These are phyloP conservation scores for Cryptococcus maquisensis DNA, from an alignment of 1,284 basidiomycete genomes.

Conservation along the genomic window DNA sequence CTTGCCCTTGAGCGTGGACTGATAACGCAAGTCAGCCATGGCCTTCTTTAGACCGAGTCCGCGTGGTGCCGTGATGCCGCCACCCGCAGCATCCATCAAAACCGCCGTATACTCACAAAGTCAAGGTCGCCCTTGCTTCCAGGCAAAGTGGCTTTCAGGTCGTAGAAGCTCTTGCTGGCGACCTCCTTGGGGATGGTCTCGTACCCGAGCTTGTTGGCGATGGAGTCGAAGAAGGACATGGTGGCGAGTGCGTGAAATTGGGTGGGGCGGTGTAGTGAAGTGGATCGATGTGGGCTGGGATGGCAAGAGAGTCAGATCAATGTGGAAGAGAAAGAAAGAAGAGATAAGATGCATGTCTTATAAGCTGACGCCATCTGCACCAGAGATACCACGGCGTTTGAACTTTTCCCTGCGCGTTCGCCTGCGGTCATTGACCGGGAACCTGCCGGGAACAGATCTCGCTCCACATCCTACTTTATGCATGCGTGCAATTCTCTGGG, in stretches of 20 bases:
- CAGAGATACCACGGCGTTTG: no score
- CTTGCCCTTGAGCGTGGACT: slow-evolving; percentile 51
- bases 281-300: not conserved
- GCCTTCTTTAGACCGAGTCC: no score
- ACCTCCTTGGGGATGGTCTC: slow-evolving; percentile 35
- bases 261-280: not conserved
- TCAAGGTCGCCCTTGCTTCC: slow-evolving; percentile 38
- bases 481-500: no score
- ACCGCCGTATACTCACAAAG: slow-evolving; percentile 32
- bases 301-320: not conserved
- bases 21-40: not conserved
- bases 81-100: not conserved
- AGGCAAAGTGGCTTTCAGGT: slow-evolving; percentile 47
- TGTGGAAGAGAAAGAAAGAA: not conserved
- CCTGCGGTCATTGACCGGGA: no score
- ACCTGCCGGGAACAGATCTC: no score
- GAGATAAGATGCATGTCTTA: not conserved
- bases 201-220: slow-evolving; percentile 21
- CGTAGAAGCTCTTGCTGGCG: slow-evolving; percentile 45
- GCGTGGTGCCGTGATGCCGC: not conserved
- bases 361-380: no score
- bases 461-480: no score
- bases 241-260: not conserved
- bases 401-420: no score
- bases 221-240: slow-evolving; percentile 8